Conservation (phyloP, 2,329 filamentous ascomycete species). For the Lachnellula hyalina region DNA sequence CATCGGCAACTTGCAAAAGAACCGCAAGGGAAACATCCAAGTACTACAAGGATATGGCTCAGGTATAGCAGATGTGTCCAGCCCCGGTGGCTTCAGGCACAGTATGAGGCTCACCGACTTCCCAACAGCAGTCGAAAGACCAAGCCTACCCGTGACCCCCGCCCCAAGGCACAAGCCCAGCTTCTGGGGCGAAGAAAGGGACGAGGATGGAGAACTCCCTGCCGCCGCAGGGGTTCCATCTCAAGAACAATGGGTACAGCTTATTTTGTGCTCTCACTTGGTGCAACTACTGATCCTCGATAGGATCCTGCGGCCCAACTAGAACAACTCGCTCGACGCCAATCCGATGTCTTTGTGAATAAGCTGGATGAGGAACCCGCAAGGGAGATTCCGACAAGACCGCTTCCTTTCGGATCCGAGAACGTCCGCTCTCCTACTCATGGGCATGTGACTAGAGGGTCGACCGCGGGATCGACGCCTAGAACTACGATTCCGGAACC, state of each 20-base stretch:
- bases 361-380: conserved; percentile 40
- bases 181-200: conserved; percentile 55
- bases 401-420: conserved; percentile 50
- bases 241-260: conserved; percentile 93
- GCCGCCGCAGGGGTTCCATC: conserved; percentile 76
- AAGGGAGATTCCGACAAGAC: conserved; percentile 42
- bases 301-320: conserved; percentile 68
- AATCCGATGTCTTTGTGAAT: conserved; percentile 56
- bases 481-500: conserved; percentile 36
- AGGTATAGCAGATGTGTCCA: conserved; percentile 28
- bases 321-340: conserved; percentile 62
- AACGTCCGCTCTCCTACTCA: conserved; percentile 38
- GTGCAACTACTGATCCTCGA: conserved; percentile 29
- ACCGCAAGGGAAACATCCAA: conserved; percentile 41
- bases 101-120: conserved; percentile 78
- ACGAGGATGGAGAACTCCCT: conserved; percentile 57
- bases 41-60: conserved; percentile 30
- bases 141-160: conserved; percentile 85
- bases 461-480: conserved; percentile 12
- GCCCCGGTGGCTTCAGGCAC: conserved; percentile 33
- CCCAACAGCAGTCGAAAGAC: conserved; percentile 73
- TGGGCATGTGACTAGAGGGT: conserved; percentile 24
- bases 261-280: conserved; percentile 39
- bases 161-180: conserved; percentile 67
- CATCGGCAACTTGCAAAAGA: conserved; percentile 69